A percentile compares a stretch with the other conserved stretches of the same genome.
phyloP scores from a whole-genome alignment of 805 yeast species.

The Millerago galiae region DNA sequence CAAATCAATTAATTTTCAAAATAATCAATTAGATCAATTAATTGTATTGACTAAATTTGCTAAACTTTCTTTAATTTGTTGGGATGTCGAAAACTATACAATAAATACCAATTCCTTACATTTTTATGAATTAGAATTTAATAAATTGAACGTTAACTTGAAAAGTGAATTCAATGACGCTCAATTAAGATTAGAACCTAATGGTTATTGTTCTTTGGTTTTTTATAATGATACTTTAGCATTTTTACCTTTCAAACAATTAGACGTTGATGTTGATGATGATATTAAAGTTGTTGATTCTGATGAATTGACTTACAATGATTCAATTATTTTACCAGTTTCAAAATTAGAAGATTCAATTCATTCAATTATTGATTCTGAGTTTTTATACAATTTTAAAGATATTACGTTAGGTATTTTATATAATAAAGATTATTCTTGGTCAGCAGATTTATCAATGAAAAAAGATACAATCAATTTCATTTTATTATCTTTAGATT shows the following conservation, averaged over 20 bases:
- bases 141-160: conserved; percentile 39
- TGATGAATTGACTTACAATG: conserved; percentile 11
- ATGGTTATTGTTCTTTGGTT: conserved; percentile 45
- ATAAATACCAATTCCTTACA: conserved; percentile 78
- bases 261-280: conserved; percentile 37
- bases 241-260: conserved; percentile 55
- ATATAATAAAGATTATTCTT: conserved; percentile 50
- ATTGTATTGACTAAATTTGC: conserved; percentile 66
- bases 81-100: conserved; percentile 50
- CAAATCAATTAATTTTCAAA: conserved; percentile 37
- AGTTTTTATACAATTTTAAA: conserved; percentile 65
- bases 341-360: conserved; percentile 50
- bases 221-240: conserved; percentile 65
- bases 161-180: conserved; percentile 20
- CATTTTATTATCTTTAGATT: conserved; percentile 62
- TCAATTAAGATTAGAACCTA: conserved; percentile 45
- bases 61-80: conserved; percentile 67
- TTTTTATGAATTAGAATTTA: conserved; percentile 70
- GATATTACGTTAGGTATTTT: conserved; percentile 79
- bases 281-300: conserved; percentile 18
- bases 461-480: conserved; percentile 57
- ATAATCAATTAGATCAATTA: conserved; percentile 46
- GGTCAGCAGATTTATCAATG: conserved; percentile 71
- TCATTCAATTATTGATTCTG: conserved; percentile 59
- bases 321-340: conserved; percentile 55